These are phyloP conservation scores for Allomyces macrogynus DNA, from an alignment of 192 early-diverging fungal genomes.

Conservation along the genomic window DNA sequence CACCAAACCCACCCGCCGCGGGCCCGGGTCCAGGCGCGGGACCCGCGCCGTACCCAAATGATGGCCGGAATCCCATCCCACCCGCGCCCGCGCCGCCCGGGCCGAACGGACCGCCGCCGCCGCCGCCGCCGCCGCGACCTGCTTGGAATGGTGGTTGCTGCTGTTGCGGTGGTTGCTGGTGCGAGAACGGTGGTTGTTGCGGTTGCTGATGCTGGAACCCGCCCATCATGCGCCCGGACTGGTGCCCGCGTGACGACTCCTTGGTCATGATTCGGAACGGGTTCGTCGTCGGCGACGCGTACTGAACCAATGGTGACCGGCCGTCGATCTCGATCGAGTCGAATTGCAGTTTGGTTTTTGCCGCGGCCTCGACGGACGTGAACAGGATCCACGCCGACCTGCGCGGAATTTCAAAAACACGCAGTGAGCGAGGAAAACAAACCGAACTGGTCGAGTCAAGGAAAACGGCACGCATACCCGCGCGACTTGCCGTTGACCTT, in stretches of 20 bases:
- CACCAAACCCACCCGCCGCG: no score
- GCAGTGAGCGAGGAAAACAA: no score
- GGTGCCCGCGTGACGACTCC: not conserved
- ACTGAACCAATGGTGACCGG: not conserved
- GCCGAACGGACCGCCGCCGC: no score
- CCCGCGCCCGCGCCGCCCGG: no score
- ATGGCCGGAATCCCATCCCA: no score
- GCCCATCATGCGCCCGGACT: not conserved
- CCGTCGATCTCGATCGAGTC: not conserved
- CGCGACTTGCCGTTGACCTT: not conserved
- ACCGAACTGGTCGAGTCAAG: no score
- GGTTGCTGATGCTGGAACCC: not conserved
- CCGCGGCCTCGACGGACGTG: not conserved
- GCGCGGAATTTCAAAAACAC: no score
- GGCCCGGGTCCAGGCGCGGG: not conserved
- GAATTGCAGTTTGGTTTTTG: not conserved
- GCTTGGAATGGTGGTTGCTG: no score
- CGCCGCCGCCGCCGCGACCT: no score
- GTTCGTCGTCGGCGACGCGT: not conserved
- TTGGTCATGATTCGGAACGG: not conserved
- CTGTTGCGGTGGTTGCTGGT: not conserved
- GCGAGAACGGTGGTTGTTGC: not conserved
- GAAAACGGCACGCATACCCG: not conserved
- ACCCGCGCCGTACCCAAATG: not conserved
- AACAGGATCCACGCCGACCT: not conserved